These are phyloP conservation scores for Candida piceae DNA, from an alignment of 805 yeast species.

Conservation along the genomic window DNA sequence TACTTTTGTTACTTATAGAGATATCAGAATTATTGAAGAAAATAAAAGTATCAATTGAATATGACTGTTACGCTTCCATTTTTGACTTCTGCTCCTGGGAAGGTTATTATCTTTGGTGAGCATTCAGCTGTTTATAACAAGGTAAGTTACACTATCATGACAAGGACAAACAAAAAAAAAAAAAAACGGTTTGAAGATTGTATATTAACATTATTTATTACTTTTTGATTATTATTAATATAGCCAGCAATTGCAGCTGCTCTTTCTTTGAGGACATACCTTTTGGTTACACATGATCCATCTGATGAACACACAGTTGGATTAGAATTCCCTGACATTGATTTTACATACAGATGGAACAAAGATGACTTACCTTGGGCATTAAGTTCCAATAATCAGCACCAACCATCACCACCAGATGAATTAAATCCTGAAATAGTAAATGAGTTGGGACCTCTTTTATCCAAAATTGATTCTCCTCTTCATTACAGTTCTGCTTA, in stretches of 20 bases:
- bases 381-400: conserved; percentile 22
- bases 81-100: conserved; percentile 90
- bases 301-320: conserved; percentile 40
- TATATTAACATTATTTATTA: too few relatives aligned
- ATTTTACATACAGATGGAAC: conserved; percentile 61
- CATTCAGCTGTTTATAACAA: conserved; percentile 92
- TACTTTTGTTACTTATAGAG: too few relatives aligned
- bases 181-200: too few relatives aligned
- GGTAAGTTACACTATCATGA: conserved; percentile 27
- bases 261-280: conserved; percentile 75
- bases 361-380: conserved; percentile 59
- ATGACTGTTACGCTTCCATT: conserved; percentile 42
- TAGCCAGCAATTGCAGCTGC: conserved; percentile 96
- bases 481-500: conserved; percentile 74
- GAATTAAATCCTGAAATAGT: conserved; percentile 59
- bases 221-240: background rate
- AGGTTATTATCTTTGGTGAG: conserved; percentile 93
- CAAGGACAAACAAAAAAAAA: background rate
- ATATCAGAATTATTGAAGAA: too few relatives aligned
- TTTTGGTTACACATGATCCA: conserved; percentile 51
- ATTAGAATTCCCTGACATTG: conserved; percentile 82
- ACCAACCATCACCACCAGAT: conserved; percentile 35
- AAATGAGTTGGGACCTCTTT: conserved; percentile 39
- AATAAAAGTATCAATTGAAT: background rate
- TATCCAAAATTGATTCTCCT: conserved; percentile 44